Evolutionary conservation across 768 basidiomycete species (phyloP).

Genomic region (Agaricus sinodeliciosus): DNA sequence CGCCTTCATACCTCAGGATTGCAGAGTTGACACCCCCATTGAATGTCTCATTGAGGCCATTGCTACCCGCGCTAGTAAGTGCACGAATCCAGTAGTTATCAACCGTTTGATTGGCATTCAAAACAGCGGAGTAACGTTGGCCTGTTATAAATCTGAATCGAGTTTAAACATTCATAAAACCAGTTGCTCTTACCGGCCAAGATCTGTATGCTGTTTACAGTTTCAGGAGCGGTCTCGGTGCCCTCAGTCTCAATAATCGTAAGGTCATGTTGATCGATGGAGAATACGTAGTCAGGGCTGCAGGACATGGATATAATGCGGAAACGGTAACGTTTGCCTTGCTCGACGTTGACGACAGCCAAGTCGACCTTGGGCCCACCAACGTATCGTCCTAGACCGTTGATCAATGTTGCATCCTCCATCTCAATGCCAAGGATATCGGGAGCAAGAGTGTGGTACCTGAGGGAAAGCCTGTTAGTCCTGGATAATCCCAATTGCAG

Average conservation of each 20-base stretch:
- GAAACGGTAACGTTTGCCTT: constrained; percentile 43
- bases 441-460: constrained; percentile 28
- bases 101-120: constrained; percentile 33
- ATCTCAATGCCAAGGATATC: constrained; percentile 15
- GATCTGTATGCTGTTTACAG: constrained; percentile 34
- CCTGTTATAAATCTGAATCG: constrained; percentile 17
- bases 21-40: constrained; percentile 32
- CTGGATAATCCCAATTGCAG: background rate
- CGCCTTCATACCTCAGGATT: constrained; percentile 37
- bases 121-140: constrained; percentile 30
- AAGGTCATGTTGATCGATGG: constrained; percentile 34
- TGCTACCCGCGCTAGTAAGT: constrained; percentile 16
- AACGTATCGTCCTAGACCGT: constrained; percentile 40
- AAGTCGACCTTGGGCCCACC: constrained; percentile 34
- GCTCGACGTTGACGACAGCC: constrained; percentile 36
- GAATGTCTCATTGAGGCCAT: constrained; percentile 16
- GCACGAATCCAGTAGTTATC: constrained; percentile 39
- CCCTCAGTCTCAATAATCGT: constrained; percentile 39
- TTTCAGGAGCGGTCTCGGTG: constrained; percentile 23
- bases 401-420: constrained; percentile 41
- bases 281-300: constrained; percentile 35
- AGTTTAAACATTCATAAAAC: no score
- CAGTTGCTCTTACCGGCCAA: constrained; percentile 19
- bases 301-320: constrained; percentile 48
- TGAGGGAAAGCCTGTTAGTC: constrained; percentile 10